Conservation (phyloP, 768 basidiomycete genomes). For the Pulveroboletus sp. region DNA sequence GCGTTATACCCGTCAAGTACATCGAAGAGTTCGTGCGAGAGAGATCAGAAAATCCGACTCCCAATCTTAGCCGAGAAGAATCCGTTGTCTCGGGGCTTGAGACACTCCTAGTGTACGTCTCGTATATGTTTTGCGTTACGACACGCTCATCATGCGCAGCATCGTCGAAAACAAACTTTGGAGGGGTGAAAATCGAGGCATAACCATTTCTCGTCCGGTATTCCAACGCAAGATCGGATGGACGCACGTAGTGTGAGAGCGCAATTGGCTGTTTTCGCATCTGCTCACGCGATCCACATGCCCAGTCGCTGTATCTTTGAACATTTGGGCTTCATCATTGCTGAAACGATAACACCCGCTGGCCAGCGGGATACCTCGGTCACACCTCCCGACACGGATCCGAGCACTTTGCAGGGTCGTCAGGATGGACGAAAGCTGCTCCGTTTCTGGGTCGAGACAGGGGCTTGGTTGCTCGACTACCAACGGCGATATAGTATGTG, state of each 20-base stretch:
- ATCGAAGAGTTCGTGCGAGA: slow-evolving; percentile 63
- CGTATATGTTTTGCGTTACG: background rate
- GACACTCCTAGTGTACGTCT: slow-evolving; percentile 60
- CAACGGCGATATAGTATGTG: slow-evolving; percentile 43
- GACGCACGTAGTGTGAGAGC: slow-evolving; percentile 53
- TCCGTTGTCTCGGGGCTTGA: slow-evolving; percentile 58
- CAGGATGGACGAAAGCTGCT: slow-evolving; percentile 59
- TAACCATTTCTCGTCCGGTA: slow-evolving; percentile 48
- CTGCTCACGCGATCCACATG: slow-evolving; percentile 9
- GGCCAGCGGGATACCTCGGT: slow-evolving; percentile 43
- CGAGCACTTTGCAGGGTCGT: slow-evolving; percentile 41
- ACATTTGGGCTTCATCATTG: slow-evolving; percentile 35
- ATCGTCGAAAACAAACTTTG: slow-evolving; percentile 74
- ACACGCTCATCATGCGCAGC: slow-evolving; percentile 34
- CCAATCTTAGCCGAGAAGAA: slow-evolving; percentile 51
- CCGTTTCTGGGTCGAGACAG: slow-evolving; percentile 76
- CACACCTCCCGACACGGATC: slow-evolving; percentile 53
- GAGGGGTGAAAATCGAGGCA: slow-evolving; percentile 58
- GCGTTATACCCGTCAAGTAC: slow-evolving; percentile 60
- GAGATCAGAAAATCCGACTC: slow-evolving; percentile 53
- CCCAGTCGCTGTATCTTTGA: slow-evolving; percentile 41
- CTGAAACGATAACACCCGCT: slow-evolving; percentile 13
- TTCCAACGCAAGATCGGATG: slow-evolving; percentile 69
- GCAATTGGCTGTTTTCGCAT: background rate
- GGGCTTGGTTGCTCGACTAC: slow-evolving; percentile 63